A percentile compares a stretch with the other conserved stretches of the same genome.
These are phyloP conservation scores for Calendula officinalis DNA, from an alignment of 129 eudicot species.

Conservation along the genomic window DNA sequence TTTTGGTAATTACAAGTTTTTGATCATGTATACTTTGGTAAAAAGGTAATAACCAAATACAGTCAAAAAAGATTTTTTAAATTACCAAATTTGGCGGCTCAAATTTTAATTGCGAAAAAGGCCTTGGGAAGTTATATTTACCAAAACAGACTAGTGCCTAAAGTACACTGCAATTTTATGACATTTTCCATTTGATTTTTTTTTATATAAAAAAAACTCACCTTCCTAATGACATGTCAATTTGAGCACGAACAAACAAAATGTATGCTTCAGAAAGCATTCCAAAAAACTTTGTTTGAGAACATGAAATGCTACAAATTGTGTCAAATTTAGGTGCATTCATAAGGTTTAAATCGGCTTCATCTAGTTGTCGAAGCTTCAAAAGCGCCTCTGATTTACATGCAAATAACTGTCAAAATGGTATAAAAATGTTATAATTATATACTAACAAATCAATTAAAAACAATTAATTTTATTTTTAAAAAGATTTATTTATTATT, in stretches of 20 bases:
- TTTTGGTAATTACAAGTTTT: too few relatives aligned
- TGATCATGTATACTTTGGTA: too few relatives aligned
- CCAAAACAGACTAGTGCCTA: too few relatives aligned
- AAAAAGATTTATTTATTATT: neutral
- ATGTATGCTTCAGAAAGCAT: constrained; percentile 72
- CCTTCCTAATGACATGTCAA: constrained; percentile 90
- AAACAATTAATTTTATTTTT: neutral
- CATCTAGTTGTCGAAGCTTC: constrained; percentile 74
- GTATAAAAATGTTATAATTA: constrained; percentile 17
- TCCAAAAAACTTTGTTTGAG: constrained; percentile 64
- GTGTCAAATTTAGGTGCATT: constrained; percentile 41
- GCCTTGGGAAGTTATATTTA: too few relatives aligned
- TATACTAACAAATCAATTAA: neutral
- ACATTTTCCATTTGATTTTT: too few relatives aligned
- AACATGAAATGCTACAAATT: constrained; percentile 30
- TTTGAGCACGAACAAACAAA: constrained; percentile 67
- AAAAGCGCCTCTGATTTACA: constrained; percentile 89
- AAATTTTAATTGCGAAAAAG: too few relatives aligned
- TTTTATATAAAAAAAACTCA: constrained; percentile 28
- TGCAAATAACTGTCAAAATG: constrained; percentile 65
- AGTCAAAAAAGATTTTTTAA: too few relatives aligned
- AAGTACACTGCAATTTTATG: too few relatives aligned
- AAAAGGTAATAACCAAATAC: too few relatives aligned
- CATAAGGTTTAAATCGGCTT: constrained; percentile 44
- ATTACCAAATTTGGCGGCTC: too few relatives aligned